Evolutionary conservation across 202 grass and related monocot genomes (phyloP), one percentile per base, ranked within the genome.

Genomic region (Dendrocalamus latiflorus): DNA sequence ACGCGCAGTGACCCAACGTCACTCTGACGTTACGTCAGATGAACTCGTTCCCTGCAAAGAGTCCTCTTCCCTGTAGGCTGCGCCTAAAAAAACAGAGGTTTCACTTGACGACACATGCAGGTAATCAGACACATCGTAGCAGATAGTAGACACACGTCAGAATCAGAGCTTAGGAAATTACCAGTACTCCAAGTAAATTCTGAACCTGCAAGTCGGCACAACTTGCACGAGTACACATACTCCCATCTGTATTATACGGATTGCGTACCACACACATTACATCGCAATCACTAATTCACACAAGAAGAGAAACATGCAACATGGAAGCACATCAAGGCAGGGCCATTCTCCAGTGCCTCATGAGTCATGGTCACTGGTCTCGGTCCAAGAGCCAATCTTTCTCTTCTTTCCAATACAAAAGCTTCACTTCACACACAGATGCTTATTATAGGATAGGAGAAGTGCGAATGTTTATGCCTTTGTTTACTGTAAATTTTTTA

Each of bases 121-220:
- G 10, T 2, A 15, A 7, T 0, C 24, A 38, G n/a, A n/a, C 41
- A 60, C 26, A 53, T 85, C 68, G 33, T 25, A 30, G 45, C 20
- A 55, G 56, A 65, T 68, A 17, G 76, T 22, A 85, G 70, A 54
- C 57, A 58, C 45, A 34, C 28, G 56, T 71, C 82, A 57, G 25
- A 4, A 10, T 89, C 81, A 70, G 0, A 75, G 76, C 69, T 54
- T 17, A 18, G 14, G 15, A 81, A 80, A 59, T 70, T 34, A n/a
- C 3, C 56, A 50, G 47, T 15, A 6, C 48, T 57, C n/a, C 33
- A 36, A 75, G 41, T 11, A 47, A 62, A 84, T 45, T 58, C 68
- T 44, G 17, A 25, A 34, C 22, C 34, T 20, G 57, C 56, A 54
- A 34, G 80, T 83, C 68, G 68, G 30, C 67, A 63, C n/a, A 18